Base-by-base conservation (phyloP, 305 asterid species). In the Solanum aculeatissimum region DNA sequence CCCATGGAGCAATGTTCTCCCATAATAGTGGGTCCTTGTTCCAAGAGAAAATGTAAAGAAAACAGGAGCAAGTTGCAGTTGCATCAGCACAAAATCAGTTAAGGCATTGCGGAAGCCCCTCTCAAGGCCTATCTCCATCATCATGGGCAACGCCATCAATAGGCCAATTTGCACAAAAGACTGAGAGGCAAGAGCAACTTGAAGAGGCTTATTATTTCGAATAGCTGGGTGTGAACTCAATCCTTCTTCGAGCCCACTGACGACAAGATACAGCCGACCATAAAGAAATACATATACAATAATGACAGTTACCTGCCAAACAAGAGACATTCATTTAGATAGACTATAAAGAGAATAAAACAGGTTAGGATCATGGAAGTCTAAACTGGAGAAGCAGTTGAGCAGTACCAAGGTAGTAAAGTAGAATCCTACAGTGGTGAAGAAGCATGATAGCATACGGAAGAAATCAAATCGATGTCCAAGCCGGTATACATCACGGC, bases 41-140 rank as follows among this genome's bases (percentile, higher is more conserved):
- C 99, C 99, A 9, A 97, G 94, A 80, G 99, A 95, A 83, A 94
- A 94, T 60, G 99, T 95, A 91, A 97, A 97, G 86, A 97, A 97
- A 14, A 97, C 98, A 18, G 99, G 91, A 74, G 99, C 99, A 45
- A 97, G 93, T 85, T 97, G 99, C 15, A 97, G 91, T 88, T 95
- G 98, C 99, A 97, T 97, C 84, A 97, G 88, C 69, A 97, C 91
- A 74, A 97, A 97, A 87, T 95, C 98, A 38, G 95, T 97, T 32
- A 97, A 84, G 1, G 99, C 99, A 83, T 86, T 91, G 81, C 97
- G 96, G 86, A 97, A 97, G 80, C 99, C 99, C 85, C 89, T 86
- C 89, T 97, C 99, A 4, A 97, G 99, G 78, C 98, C 99, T 83
- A 97, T 97, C 90, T 97, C 98, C 99, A 97, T 97, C 97, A 97